Conservation (phyloP, 176 grass and related monocot genomes). For the Paspalum vaginatum region DNA sequence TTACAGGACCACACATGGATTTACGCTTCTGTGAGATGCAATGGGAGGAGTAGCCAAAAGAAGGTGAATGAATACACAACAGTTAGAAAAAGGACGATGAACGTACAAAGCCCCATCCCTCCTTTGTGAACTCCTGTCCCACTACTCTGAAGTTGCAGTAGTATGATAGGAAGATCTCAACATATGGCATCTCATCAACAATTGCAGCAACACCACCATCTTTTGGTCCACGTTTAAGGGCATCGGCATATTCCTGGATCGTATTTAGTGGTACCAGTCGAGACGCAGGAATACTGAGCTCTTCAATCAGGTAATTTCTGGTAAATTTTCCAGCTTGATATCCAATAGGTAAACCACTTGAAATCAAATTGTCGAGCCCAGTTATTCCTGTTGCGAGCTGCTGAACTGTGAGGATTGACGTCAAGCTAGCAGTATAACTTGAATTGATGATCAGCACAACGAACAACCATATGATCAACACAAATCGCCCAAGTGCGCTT, state of each 20-base stretch:
- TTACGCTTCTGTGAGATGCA: slow-evolving; percentile 11
- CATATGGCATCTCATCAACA: slow-evolving; percentile 79
- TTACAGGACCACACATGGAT: not conserved
- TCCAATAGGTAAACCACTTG: slow-evolving; percentile 66
- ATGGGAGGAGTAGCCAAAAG: not conserved
- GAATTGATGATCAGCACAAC: slow-evolving; percentile 90
- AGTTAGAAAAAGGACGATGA: not conserved
- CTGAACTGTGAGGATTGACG: slow-evolving; percentile 90
- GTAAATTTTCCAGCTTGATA: slow-evolving; percentile 82
- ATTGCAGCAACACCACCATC: slow-evolving; percentile 80
- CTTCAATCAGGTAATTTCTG: slow-evolving; percentile 77
- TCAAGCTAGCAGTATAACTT: slow-evolving; percentile 92
- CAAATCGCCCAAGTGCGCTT: slow-evolving; percentile 69
- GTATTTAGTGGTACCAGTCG: slow-evolving; percentile 65
- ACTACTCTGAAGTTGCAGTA: slow-evolving; percentile 82
- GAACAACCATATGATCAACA: slow-evolving; percentile 93
- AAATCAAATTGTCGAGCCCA: slow-evolving; percentile 69
- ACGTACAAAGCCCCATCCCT: slow-evolving; percentile 99
- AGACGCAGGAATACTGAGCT: slow-evolving; percentile 67
- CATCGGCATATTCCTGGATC: slow-evolving; percentile 62
- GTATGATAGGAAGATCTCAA: slow-evolving; percentile 71
- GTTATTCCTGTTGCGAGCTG: slow-evolving; percentile 77
- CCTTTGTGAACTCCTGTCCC: slow-evolving; percentile 80
- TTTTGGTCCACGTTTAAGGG: slow-evolving; percentile 70
- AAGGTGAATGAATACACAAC: not conserved